A percentile compares a stretch with the other conserved stretches of the same genome.
These are phyloP conservation scores for Ceratocystis diversiconidia DNA, from an alignment of 2,329 filamentous ascomycete genomes.

Conservation along the genomic window DNA sequence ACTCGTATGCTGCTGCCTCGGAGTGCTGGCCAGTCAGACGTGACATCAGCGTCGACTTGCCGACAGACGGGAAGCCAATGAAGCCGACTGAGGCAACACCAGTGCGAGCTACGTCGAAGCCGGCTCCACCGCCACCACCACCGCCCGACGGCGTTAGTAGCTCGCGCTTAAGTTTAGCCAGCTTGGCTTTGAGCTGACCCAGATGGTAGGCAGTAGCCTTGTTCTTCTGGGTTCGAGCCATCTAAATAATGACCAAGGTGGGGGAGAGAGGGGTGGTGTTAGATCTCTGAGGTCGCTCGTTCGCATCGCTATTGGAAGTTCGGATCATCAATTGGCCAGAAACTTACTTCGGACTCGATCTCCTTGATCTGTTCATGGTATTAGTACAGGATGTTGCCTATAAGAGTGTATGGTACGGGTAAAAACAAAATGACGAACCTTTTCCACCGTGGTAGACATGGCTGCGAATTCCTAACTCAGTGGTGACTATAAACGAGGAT, in stretches of 20 bases:
- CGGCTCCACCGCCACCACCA: slow-evolving; percentile 70
- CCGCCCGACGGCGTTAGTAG: slow-evolving; percentile 74
- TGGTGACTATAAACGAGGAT: not conserved
- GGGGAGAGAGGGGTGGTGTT: slow-evolving; percentile 8
- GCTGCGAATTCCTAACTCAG: not conserved
- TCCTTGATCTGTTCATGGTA: slow-evolving; percentile 63
- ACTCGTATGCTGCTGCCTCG: slow-evolving; percentile 93
- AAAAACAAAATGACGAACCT: slow-evolving; percentile 38
- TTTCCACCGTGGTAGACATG: slow-evolving; percentile 96
- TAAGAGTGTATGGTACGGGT: not conserved
- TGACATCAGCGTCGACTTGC: slow-evolving; percentile 97
- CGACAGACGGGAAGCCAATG: slow-evolving; percentile 95
- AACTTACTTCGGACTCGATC: slow-evolving; percentile 78
- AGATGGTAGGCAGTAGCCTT: slow-evolving; percentile 89
- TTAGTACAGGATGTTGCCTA: slow-evolving; percentile 1
- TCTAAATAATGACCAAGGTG: slow-evolving; percentile 36
- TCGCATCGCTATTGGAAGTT: not conserved
- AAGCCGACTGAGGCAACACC: slow-evolving; percentile 95
- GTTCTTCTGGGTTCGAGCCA: slow-evolving; percentile 95
- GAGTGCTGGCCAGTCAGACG: slow-evolving; percentile 90
- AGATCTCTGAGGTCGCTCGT: slow-evolving; percentile 7
- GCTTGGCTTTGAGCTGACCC: slow-evolving; percentile 92
- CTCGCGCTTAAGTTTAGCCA: slow-evolving; percentile 94
- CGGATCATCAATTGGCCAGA: not conserved
- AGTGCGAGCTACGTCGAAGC: slow-evolving; percentile 95